Base-by-base conservation (phyloP, 108 stramenopile genomes). In the Parmales sp. region DNA sequence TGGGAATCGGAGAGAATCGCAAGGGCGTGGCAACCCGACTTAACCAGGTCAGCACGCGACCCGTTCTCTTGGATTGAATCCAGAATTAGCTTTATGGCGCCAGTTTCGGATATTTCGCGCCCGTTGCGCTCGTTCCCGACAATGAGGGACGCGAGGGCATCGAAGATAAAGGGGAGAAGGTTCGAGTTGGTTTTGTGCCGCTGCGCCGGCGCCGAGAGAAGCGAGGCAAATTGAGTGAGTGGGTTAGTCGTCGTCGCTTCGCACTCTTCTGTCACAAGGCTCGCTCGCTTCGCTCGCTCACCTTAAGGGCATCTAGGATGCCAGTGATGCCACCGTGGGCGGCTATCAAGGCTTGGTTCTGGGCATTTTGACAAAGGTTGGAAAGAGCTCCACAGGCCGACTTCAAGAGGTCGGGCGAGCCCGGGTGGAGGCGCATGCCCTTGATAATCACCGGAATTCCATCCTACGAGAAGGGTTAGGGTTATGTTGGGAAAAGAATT, bases 1-100 rank as follows among this genome's bases (percentile, higher is more conserved):
- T 78, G 76, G 7, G 78, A 71, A 19, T 80, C 80, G 39, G 70
- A 72, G 45, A 80, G 77, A 18, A 80, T 80, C 11, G 80, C 80
- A 20, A 78, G 77, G 11, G 80, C 74, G 25, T 80, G 80, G 49
- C 80, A 78, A 11, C 77, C 80, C 38, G 75, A 76, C 66, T 80
- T 80, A 1, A 75, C 77, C 18, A 80, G 69, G 38, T 80, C 79
- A 2, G 68, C 38, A 31, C 63, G 25, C 18, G 34, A 18, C 7
- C 18, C 37, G 63, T 78, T 77, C 43, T 44, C 72, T 28, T 28
- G 36, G 28, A 76, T 39, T 37, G 69, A 37, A 22, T 37, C 70
- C 22, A 76, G 69, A n/a, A 76, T 72, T 36, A 29, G 51, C 11
- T 34, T 9, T 37, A 76, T 66, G 4, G 72, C 75, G 2, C 75